Evolutionary conservation across 2,329 filamentous ascomycete species (phyloP).

Genomic region (Hypocrella siamensis): DNA sequence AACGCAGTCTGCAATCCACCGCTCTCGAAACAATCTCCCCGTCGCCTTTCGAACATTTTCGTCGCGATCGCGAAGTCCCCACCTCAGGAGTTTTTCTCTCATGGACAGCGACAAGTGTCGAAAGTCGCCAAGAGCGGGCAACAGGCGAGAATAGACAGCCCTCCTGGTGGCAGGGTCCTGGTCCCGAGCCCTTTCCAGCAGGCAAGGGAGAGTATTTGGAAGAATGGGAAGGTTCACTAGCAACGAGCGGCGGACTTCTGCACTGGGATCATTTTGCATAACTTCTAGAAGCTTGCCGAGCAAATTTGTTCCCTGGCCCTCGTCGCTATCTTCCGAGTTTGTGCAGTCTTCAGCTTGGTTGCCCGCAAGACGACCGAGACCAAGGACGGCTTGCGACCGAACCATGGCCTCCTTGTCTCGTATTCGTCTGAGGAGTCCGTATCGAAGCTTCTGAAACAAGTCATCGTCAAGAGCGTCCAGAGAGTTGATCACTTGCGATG

Average conservation of each 20-base stretch:
- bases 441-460: conserved; percentile 66
- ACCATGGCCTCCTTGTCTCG: conserved; percentile 91
- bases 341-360: conserved; percentile 58
- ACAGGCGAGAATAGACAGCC: conserved; percentile 70
- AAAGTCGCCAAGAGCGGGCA: conserved; percentile 87
- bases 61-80: conserved; percentile 87
- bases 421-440: conserved; percentile 68
- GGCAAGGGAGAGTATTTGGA: conserved; percentile 65
- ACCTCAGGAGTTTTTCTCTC: conserved; percentile 86
- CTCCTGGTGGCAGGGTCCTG: conserved; percentile 71
- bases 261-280: conserved; percentile 84
- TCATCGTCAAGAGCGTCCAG: conserved; percentile 87
- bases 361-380: conserved; percentile 69
- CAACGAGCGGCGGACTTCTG: conserved; percentile 78
- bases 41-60: conserved; percentile 89
- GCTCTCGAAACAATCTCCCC: conserved; percentile 74
- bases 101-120: conserved; percentile 84
- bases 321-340: conserved; percentile 55
- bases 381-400: conserved; percentile 79
- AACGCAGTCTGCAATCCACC: conserved; percentile 96
- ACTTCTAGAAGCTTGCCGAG: conserved; percentile 75
- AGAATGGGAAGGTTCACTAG: conserved; percentile 82
- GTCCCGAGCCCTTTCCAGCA: conserved; percentile 83
- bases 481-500: conserved; percentile 83
- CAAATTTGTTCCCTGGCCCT: conserved; percentile 48